Conservation (phyloP, 352 stramenopile species). For the Plasmopara viticola region DNA sequence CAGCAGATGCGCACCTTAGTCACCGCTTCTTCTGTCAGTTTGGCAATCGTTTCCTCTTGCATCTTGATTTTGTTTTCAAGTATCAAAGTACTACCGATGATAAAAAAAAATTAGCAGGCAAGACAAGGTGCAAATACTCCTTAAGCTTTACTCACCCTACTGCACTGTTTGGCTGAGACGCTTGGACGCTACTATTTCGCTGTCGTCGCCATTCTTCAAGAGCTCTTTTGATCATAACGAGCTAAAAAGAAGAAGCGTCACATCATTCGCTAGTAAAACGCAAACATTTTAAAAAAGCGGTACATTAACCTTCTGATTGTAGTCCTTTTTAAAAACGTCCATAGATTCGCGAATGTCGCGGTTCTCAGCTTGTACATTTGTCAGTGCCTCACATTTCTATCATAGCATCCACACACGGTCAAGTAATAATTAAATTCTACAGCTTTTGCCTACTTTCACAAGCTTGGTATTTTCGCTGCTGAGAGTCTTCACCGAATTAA, state of each 20-base stretch:
- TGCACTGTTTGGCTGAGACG: slow-evolving; percentile 7
- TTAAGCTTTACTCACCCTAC: slow-evolving; percentile 10
- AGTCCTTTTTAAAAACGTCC: slow-evolving; percentile 81
- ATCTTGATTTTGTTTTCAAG: slow-evolving; percentile 35
- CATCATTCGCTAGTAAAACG: not conserved
- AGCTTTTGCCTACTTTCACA: slow-evolving; percentile 45
- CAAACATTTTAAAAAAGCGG: not conserved
- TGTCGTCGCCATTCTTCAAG: slow-evolving; percentile 84
- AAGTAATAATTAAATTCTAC: slow-evolving; percentile 1
- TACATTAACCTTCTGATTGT: slow-evolving; percentile 76
- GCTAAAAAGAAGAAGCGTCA: slow-evolving; percentile 23
- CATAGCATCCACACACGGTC: not conserved
- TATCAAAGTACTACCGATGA: slow-evolving; percentile 12
- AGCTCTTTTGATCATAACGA: slow-evolving; percentile 86
- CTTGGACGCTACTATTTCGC: slow-evolving; percentile 24
- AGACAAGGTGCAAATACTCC: not conserved
- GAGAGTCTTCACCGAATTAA: slow-evolving; percentile 82
- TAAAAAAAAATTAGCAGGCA: slow-evolving; percentile 6
- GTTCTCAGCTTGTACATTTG: slow-evolving; percentile 71
- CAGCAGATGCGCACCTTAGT: slow-evolving; percentile 25
- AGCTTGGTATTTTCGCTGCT: slow-evolving; percentile 81
- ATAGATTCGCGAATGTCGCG: slow-evolving; percentile 72
- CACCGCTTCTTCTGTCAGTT: slow-evolving; percentile 42
- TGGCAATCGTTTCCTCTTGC: slow-evolving; percentile 53
- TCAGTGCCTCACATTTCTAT: slow-evolving; percentile 73